phyloP scores from a whole-genome alignment of 23 red algal species.

The Gracilaria domingensis region DNA sequence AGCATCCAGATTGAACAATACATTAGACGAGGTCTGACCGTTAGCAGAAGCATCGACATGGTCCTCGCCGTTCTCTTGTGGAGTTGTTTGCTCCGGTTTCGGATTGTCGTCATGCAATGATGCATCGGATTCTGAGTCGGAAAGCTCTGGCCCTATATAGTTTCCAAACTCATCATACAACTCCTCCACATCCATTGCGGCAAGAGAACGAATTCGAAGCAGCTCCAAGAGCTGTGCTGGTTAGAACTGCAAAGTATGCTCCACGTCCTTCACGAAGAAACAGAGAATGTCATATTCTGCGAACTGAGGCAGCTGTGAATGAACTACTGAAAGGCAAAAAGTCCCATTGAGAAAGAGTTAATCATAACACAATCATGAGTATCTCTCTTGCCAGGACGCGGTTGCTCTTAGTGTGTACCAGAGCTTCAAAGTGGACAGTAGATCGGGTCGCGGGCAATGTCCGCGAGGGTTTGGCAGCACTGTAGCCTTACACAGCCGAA shows the following conservation, averaged over 20 bases:
- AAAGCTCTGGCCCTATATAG: conserved; percentile 80
- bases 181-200: conserved; percentile 58
- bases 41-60: conserved; percentile 6
- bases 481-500: too few relatives aligned
- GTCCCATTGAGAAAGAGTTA: too few relatives aligned
- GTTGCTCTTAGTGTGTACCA: too few relatives aligned
- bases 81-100: neutral
- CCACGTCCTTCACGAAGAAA: neutral
- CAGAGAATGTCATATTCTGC: neutral
- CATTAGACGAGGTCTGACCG: neutral
- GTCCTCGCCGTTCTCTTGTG: conserved; percentile 1
- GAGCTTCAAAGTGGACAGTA: too few relatives aligned
- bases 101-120: conserved; percentile 3
- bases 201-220: neutral
- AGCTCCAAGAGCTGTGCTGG: neutral
- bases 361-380: too few relatives aligned
- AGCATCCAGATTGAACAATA: conserved; percentile 16
- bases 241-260: neutral
- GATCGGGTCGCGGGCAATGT: too few relatives aligned
- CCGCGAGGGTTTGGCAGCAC: too few relatives aligned
- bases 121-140: conserved; percentile 50
- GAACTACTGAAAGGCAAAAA: too few relatives aligned
- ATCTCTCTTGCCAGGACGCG: too few relatives aligned
- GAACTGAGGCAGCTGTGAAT: neutral
- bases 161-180: conserved; percentile 95